A percentile compares a stretch with the other conserved stretches of the same genome.
Evolutionary conservation across 2,329 filamentous ascomycete genomes (phyloP).

Genomic region (Arthrobotrys sphaeroides): DNA sequence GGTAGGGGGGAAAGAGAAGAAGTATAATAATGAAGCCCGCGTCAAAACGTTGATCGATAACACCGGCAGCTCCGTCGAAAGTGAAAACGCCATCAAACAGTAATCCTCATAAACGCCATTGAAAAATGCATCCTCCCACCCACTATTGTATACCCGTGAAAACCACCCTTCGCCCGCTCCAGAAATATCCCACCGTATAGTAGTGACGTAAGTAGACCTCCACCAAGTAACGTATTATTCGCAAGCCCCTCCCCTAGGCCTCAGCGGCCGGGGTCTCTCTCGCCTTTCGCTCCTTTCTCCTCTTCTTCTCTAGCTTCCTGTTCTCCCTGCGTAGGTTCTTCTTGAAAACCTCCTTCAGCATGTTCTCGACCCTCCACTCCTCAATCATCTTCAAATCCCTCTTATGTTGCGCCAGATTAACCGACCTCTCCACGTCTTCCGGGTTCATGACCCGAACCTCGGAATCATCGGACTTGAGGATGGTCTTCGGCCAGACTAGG

Average conservation of each 20-base stretch:
- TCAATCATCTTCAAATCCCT: constrained; percentile 40
- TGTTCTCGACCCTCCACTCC: constrained; percentile 48
- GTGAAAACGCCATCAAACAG: constrained; percentile 1
- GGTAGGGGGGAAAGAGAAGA: too few relatives aligned
- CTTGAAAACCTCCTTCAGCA: constrained; percentile 45
- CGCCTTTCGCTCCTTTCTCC: constrained; percentile 32
- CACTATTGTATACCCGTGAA: too few relatives aligned
- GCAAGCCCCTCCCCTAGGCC: neutral
- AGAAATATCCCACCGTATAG: neutral
- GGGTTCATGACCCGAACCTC: constrained; percentile 61
- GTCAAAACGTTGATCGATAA: too few relatives aligned
- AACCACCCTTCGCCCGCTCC: neutral
- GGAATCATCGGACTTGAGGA: constrained; percentile 76
- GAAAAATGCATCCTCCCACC: constrained; percentile 16
- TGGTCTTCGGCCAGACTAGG: constrained; percentile 94
- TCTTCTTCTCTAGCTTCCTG: constrained; percentile 43
- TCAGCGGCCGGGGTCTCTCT: constrained; percentile 29
- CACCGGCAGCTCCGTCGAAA: constrained; percentile 12
- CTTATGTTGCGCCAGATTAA: constrained; percentile 42
- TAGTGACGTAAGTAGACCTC: neutral
- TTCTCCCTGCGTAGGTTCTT: constrained; percentile 47
- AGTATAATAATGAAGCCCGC: too few relatives aligned
- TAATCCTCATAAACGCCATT: constrained; percentile 16
- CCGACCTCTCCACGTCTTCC: constrained; percentile 45
- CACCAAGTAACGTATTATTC: too few relatives aligned